Evolutionary conservation across 331 rosid species (phyloP).

Genomic region (Telfairia occidentalis): DNA sequence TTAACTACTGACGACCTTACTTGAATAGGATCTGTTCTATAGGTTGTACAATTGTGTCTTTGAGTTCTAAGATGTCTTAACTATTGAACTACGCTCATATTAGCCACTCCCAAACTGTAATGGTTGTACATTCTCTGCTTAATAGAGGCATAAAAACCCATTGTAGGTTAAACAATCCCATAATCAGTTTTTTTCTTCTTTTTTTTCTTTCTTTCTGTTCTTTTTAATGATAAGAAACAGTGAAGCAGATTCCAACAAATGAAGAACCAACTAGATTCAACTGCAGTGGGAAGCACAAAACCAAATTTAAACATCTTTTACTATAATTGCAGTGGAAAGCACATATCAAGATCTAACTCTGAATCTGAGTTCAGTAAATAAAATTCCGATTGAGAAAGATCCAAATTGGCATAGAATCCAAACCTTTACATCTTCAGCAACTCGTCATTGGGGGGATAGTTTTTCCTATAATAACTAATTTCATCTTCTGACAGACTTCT

Average conservation of each 20-base stretch:
- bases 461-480: not conserved
- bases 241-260: no score
- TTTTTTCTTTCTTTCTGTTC: no score
- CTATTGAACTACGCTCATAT: no score
- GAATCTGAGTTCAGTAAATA: not conserved
- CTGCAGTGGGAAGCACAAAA: no score
- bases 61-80: no score
- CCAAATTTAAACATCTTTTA: not conserved
- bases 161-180: not conserved
- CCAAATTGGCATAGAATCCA: not conserved
- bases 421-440: not conserved
- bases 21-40: no score
- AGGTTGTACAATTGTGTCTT: no score
- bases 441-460: not conserved
- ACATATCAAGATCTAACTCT: not conserved
- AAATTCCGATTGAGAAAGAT: not conserved
- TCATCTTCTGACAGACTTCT: not conserved
- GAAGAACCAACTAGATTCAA: no score
- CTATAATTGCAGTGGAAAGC: not conserved
- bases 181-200: no score
- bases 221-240: no score
- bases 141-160: not conserved
- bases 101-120: not conserved
- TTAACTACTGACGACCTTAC: no score
- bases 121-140: not conserved